Evolutionary conservation across 768 basidiomycete species (phyloP).

Genomic region (Saitozyma podzolica): DNA sequence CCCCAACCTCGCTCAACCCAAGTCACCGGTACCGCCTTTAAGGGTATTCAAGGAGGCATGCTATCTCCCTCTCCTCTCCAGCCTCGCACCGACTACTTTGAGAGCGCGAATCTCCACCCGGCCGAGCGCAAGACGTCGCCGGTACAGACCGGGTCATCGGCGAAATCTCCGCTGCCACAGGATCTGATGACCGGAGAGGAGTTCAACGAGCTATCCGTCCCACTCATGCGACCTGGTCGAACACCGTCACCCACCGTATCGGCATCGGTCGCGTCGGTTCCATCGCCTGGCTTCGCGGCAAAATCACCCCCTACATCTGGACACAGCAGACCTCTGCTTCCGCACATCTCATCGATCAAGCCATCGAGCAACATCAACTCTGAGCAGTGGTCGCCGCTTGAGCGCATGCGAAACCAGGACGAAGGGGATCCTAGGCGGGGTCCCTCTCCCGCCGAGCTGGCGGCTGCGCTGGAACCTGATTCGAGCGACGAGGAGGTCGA

Average conservation of each 20-base stretch:
- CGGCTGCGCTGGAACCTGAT: constrained; percentile 12
- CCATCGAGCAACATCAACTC: constrained; percentile 24
- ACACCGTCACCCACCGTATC: no score
- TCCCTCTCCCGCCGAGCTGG: not conserved
- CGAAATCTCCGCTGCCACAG: no score
- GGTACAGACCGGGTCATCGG: no score
- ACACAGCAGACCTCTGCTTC: constrained; percentile 19
- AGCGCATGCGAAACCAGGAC: not conserved
- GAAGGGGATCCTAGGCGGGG: not conserved
- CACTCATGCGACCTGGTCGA: no score
- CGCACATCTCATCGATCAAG: constrained; percentile 15
- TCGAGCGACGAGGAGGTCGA: constrained; percentile 41
- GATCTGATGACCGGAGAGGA: no score
- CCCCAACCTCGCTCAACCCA: constrained; percentile 48
- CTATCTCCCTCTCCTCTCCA: no score
- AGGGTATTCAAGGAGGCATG: not conserved
- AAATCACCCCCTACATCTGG: constrained; percentile 12
- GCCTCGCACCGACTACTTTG: no score
- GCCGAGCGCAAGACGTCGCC: no score
- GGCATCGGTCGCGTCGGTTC: not conserved
- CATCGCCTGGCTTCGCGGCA: not conserved
- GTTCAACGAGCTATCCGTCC: no score
- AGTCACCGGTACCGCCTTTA: constrained; percentile 52
- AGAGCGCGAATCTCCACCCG: no score
- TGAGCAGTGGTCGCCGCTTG: constrained; percentile 29